A percentile compares a stretch with the other conserved stretches of the same genome.
phyloP scores from a whole-genome alignment of 73 alveolate genomes.

The Diophrys appendiculata region DNA sequence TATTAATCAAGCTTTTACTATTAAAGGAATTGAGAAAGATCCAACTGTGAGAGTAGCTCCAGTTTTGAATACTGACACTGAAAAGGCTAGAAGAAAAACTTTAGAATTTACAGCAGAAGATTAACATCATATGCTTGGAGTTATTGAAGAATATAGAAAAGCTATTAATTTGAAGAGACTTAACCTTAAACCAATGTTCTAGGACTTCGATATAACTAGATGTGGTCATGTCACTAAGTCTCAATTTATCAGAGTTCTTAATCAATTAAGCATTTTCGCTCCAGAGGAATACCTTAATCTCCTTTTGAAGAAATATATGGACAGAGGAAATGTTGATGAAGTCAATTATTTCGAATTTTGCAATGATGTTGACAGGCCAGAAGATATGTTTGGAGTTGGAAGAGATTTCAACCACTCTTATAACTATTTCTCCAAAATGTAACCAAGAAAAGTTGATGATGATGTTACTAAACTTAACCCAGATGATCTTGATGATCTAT shows the following conservation, averaged over 20 bases:
- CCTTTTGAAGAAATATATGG: slow-evolving; percentile 79
- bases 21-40: slow-evolving; percentile 77
- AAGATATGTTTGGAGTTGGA: slow-evolving; percentile 73
- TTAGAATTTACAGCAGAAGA: slow-evolving; percentile 75
- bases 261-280: slow-evolving; percentile 72
- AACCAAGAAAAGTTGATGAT: slow-evolving; percentile 42
- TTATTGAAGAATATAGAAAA: slow-evolving; percentile 58
- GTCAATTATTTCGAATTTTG: slow-evolving; percentile 85
- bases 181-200: slow-evolving; percentile 70
- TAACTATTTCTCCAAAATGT: slow-evolving; percentile 39
- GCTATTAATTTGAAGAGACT: slow-evolving; percentile 75
- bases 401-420: slow-evolving; percentile 46
- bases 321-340: slow-evolving; percentile 84
- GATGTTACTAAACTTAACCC: slow-evolving; percentile 69
- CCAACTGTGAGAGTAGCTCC: slow-evolving; percentile 72
- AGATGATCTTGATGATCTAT: slow-evolving; percentile 84
- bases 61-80: slow-evolving; percentile 58
- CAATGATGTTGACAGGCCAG: slow-evolving; percentile 79
- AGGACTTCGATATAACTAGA: slow-evolving; percentile 81
- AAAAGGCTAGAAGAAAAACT: slow-evolving; percentile 73
- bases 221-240: slow-evolving; percentile 77
- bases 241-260: slow-evolving; percentile 76
- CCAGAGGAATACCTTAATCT: slow-evolving; percentile 66
- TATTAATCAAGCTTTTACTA: slow-evolving; percentile 78
- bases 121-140: slow-evolving; percentile 37